These are phyloP conservation scores for Cytospora piceae DNA, from an alignment of 2,329 filamentous ascomycete species.

Conservation along the genomic window DNA sequence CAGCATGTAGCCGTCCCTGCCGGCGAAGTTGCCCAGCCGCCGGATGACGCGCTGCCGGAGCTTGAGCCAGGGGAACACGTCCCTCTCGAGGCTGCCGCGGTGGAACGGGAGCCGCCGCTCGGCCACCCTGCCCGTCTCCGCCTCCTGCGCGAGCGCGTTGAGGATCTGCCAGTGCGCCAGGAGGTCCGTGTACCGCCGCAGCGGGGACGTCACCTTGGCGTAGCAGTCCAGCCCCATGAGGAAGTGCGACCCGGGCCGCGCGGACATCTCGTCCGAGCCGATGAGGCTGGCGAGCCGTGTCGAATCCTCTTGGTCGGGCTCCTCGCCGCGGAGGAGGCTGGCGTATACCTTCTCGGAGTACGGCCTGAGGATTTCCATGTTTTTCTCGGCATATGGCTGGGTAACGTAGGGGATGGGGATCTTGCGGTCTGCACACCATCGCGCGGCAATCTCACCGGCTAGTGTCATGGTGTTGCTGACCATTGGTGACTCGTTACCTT, in stretches of 20 bases:
- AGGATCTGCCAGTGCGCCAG: slow-evolving; percentile 70
- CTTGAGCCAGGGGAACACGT: slow-evolving; percentile 54
- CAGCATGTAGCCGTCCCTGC: slow-evolving; percentile 56
- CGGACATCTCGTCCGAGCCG: slow-evolving; percentile 57
- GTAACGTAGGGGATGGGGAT: slow-evolving; percentile 64
- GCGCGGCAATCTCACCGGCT: slow-evolving; percentile 63
- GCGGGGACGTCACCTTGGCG: slow-evolving; percentile 65
- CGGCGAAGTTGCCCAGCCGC: slow-evolving; percentile 47
- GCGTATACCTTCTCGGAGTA: slow-evolving; percentile 45
- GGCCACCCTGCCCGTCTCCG: slow-evolving; percentile 36
- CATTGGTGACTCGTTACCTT: slow-evolving; percentile 38
- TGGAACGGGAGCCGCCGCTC: slow-evolving; percentile 51
- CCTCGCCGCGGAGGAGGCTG: slow-evolving; percentile 41
- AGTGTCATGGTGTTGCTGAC: slow-evolving; percentile 62
- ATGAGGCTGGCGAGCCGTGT: slow-evolving; percentile 43
- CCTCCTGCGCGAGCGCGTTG: slow-evolving; percentile 55
- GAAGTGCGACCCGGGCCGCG: slow-evolving; percentile 58
- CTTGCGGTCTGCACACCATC: slow-evolving; percentile 60
- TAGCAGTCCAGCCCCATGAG: slow-evolving; percentile 64
- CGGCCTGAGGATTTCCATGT: slow-evolving; percentile 44
- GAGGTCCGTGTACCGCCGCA: slow-evolving; percentile 67
- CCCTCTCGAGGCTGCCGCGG: slow-evolving; percentile 28
- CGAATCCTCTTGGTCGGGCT: slow-evolving; percentile 39
- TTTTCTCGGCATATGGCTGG: slow-evolving; percentile 47
- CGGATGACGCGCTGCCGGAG: slow-evolving; percentile 57